Evolutionary conservation across 352 stramenopile species (phyloP), one percentile per base, ranked within the genome.

Genomic region (Pythium chondricola): DNA sequence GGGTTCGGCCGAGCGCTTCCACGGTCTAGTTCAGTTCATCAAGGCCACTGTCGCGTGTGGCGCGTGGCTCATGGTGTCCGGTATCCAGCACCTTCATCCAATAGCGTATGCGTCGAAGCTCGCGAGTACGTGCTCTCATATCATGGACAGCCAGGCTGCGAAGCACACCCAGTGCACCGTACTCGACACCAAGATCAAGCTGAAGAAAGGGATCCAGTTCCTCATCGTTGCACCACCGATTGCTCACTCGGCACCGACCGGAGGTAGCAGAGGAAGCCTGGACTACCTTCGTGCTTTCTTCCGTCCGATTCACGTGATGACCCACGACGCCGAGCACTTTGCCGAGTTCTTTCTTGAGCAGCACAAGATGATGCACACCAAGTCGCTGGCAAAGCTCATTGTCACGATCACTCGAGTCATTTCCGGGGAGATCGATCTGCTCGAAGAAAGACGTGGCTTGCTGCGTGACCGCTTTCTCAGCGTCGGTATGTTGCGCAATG

Each of bases 201-300:
- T 88, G 8, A 67, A 72, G 33, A 58, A 44, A 41, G 74, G 79
- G 9, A 51, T 65, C 18, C 59, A 85, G 20, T 84, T 87, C 17
- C 6, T 69, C 6, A 39, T 57, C 1, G 16, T 53, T 0, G 52
- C 46, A 2, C 29, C 55, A 16, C 13, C 27, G 8, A 2, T 2
- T 16, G 6, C 31, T 17, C 10, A 2, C 1, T n/a, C 8, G 8
- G 35, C 36, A 8, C 17, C 2, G 4, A 16, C 21, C 16, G 18
- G 14, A 20, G 8, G 6, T 4, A 3, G 7, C 13, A 11, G 0
- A 13, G 10, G 2, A 8, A 5, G 31, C 20, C 1, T 43, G 11
- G 27, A 53, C 3, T 35, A 56, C 20, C 43, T 67, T 17, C 50
- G 56, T 1, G 79, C 63, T 25, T 74, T 73, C 27, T 88, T 88